Base-by-base conservation (phyloP, 1,139 yeast genomes). In the Geotrichum fermentans region DNA sequence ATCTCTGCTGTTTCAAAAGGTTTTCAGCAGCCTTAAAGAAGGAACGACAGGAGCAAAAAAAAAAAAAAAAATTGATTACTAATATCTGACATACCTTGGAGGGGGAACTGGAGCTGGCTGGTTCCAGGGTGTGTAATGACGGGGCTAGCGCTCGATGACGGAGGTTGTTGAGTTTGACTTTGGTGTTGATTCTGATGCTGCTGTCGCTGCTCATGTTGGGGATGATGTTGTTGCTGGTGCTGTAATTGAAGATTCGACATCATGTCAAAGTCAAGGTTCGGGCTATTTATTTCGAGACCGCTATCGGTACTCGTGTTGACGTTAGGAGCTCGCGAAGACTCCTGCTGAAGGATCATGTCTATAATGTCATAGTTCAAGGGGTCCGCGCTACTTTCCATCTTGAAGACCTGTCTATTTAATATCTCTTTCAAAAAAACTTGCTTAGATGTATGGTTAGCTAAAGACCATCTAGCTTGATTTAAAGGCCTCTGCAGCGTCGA, bases 31-130 rank as follows among this genome's bases (percentile, higher is more conserved):
- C n/a, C n/a, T n/a, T n/a, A n/a, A n/a, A n/a, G n/a, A n/a, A n/a
- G n/a, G n/a, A n/a, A n/a, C n/a, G n/a, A n/a, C n/a, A n/a, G n/a
- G n/a, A n/a, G n/a, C n/a, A n/a, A n/a, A n/a, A n/a, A n/a, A n/a
- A n/a, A n/a, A n/a, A n/a, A n/a, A n/a, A n/a, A n/a, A n/a, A n/a
- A n/a, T n/a, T n/a, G n/a, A n/a, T n/a, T n/a, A n/a, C n/a, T n/a
- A n/a, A n/a, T n/a, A n/a, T n/a, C n/a, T n/a, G 42, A 40, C 43
- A 29, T 40, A 40, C 43, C 43, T 40, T 28, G 43, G 11, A 29
- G 8, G 36, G 43, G 35, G 24, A 8, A 40, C 11, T 20, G 17
- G 26, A 29, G 34, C 5, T 14, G 4, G 20, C 11, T 34, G 37
- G 14, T 13, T 4, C 11, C 4, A 13, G 20, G 5, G 10, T 24